Evolutionary conservation across 805 yeast genomes (phyloP).

Genomic region (Huiozyma sinensis): DNA sequence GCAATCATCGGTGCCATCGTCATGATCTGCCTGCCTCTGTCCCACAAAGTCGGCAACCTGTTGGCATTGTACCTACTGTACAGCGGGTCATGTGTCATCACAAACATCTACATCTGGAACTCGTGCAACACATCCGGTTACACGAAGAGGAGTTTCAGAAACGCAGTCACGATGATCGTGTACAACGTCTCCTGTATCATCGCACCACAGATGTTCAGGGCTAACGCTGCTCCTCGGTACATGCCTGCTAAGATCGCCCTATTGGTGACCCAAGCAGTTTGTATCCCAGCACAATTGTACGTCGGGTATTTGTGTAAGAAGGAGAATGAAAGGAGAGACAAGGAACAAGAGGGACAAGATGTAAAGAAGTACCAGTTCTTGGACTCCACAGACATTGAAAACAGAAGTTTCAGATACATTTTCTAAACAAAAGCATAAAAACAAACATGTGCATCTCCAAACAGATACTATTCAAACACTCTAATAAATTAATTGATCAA

Average conservation of each 20-base stretch:
- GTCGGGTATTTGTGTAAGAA: slow-evolving; percentile 34
- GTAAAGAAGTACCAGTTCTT: slow-evolving; percentile 35
- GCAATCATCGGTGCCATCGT: slow-evolving; percentile 44
- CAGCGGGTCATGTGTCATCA: slow-evolving; percentile 48
- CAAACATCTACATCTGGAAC: slow-evolving; percentile 52
- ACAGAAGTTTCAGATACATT: slow-evolving; percentile 45
- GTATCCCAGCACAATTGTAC: slow-evolving; percentile 33
- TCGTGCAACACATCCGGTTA: slow-evolving; percentile 53
- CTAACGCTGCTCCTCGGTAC: slow-evolving; percentile 41
- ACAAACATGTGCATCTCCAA: neutral
- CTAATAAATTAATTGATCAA: neutral
- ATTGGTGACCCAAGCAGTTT: slow-evolving; percentile 39
- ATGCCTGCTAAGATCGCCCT: slow-evolving; percentile 48
- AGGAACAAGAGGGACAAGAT: slow-evolving; percentile 24
- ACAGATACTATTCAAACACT: neutral
- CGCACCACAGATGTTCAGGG: slow-evolving; percentile 55
- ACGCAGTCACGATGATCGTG: slow-evolving; percentile 46
- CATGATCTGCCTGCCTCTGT: slow-evolving; percentile 28
- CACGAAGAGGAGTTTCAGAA: slow-evolving; percentile 45
- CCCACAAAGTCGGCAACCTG: slow-evolving; percentile 36
- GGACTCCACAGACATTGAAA: slow-evolving; percentile 52
- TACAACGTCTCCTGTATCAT: slow-evolving; percentile 48
- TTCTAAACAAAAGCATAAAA: slow-evolving; percentile 20
- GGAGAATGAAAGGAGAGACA: slow-evolving; percentile 45
- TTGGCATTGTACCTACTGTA: slow-evolving; percentile 40